phyloP scores from a whole-genome alignment of 2,329 filamentous ascomycete species.

The Scleromitrula shiraiana region DNA sequence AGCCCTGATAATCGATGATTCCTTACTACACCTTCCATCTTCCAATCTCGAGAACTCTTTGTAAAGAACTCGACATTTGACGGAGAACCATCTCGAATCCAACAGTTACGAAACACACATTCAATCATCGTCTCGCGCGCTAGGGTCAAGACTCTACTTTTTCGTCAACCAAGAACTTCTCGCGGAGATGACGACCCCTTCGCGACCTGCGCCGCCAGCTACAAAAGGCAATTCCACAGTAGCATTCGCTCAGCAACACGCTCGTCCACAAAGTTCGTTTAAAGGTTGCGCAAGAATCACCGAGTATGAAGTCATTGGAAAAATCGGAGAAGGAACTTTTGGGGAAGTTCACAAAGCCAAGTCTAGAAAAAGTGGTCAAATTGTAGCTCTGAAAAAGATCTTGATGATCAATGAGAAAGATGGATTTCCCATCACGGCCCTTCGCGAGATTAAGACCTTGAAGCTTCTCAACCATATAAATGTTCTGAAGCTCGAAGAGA shows the following conservation, averaged over 20 bases:
- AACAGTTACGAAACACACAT: neutral
- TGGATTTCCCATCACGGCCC: slow-evolving; percentile 96
- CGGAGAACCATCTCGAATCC: neutral
- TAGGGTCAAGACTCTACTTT: neutral
- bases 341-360: slow-evolving; percentile 92
- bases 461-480: slow-evolving; percentile 93
- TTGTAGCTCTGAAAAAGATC: slow-evolving; percentile 95
- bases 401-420: slow-evolving; percentile 99
- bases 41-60: neutral
- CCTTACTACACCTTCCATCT: neutral
- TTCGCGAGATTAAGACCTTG: slow-evolving; percentile 94
- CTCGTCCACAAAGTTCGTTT: slow-evolving; percentile 39
- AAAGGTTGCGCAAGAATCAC: slow-evolving; percentile 75
- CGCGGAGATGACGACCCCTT: slow-evolving; percentile 10
- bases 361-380: slow-evolving; percentile 62
- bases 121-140: neutral
- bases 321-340: slow-evolving; percentile 92
- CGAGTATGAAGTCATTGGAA: slow-evolving; percentile 72
- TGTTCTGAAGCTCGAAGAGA: slow-evolving; percentile 80
- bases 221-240: slow-evolving; percentile 17
- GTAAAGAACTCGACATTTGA: neutral
- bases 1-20: slow-evolving; percentile 6
- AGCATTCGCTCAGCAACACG: slow-evolving; percentile 19
- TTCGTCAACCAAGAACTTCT: neutral
- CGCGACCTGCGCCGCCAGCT: slow-evolving; percentile 11